Percentiles rank a stretch among this genome's conserved stretches.
Conservation (phyloP, 768 basidiomycete genomes). For the Strobilomyces dryophilus region DNA sequence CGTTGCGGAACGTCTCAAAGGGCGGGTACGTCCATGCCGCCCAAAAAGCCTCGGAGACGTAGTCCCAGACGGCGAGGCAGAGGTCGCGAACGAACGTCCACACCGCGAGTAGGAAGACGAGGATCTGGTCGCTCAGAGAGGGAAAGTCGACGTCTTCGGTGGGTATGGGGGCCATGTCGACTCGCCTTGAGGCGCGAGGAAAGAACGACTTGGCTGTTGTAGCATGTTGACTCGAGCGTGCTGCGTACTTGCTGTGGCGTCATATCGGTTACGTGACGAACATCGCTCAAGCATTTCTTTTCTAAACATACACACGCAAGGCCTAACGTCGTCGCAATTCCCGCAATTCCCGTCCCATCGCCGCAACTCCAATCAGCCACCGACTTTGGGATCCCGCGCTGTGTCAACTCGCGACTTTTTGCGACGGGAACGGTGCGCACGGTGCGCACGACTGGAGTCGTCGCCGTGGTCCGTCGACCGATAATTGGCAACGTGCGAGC, state of each 20-base stretch:
- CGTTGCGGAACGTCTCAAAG: constrained; percentile 21
- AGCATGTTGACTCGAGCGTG: not conserved
- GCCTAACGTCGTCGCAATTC: too few species aligned
- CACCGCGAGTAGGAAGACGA: constrained; percentile 10
- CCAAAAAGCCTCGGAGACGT: constrained; percentile 5
- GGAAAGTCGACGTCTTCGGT: constrained; percentile 18
- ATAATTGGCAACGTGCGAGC: constrained; percentile 14
- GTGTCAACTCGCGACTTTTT: too few species aligned
- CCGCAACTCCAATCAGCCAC: too few species aligned
- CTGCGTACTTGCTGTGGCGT: too few species aligned
- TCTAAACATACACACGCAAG: too few species aligned
- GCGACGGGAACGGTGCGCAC: not conserved
- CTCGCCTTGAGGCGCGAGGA: not conserved
- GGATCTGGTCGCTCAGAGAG: constrained; percentile 11
- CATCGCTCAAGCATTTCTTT: too few species aligned
- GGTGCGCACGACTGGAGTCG: not conserved
- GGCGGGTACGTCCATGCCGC: constrained; percentile 21
- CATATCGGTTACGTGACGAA: too few species aligned
- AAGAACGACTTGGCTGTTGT: not conserved
- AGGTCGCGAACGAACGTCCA: constrained; percentile 9
- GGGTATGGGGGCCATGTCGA: constrained; percentile 15
- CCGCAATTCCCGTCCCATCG: too few species aligned
- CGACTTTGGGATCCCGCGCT: too few species aligned
- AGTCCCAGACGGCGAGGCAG: constrained; percentile 13
- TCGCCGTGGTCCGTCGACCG: constrained; percentile 19